These are phyloP conservation scores for Grifola frondosa DNA, from an alignment of 1,284 basidiomycete species.

Conservation along the genomic window DNA sequence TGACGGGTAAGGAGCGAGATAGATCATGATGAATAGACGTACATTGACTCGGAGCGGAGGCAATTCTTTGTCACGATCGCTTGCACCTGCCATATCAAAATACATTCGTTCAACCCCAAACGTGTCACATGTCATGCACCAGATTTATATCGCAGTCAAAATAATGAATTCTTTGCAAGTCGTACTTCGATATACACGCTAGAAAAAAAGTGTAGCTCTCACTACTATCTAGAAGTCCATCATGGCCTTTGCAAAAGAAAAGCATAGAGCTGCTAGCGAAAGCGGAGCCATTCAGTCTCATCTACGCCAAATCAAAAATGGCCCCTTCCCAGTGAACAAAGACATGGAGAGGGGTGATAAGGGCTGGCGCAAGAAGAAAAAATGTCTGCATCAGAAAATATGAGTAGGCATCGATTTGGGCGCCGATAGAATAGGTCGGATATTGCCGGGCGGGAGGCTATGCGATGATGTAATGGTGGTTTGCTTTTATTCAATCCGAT, in stretches of 20 bases:
- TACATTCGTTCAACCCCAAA: too few species aligned
- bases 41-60: too few species aligned
- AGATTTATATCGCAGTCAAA: too few species aligned
- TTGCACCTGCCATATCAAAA: too few species aligned
- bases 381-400: conserved; percentile 5
- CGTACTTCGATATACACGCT: too few species aligned
- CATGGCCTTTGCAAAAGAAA: conserved; percentile 38
- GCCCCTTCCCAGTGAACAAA: conserved; percentile 29
- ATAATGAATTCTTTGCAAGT: too few species aligned
- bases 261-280: conserved; percentile 49
- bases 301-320: conserved; percentile 37
- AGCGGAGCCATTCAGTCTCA: conserved; percentile 33
- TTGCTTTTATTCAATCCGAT: too few species aligned
- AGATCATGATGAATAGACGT: too few species aligned
- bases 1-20: too few species aligned
- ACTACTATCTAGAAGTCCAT: conserved; percentile 65
- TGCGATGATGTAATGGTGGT: conserved; percentile 15
- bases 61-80: too few species aligned
- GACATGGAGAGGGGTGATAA: conserved; percentile 36
- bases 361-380: conserved; percentile 30
- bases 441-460: conserved; percentile 3
- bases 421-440: neutral
- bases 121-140: too few species aligned
- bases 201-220: conserved; percentile 47
- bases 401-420: conserved; percentile 2